phyloP scores from a whole-genome alignment of 208 protist genomes.

The Naegleria lovaniensis region DNA sequence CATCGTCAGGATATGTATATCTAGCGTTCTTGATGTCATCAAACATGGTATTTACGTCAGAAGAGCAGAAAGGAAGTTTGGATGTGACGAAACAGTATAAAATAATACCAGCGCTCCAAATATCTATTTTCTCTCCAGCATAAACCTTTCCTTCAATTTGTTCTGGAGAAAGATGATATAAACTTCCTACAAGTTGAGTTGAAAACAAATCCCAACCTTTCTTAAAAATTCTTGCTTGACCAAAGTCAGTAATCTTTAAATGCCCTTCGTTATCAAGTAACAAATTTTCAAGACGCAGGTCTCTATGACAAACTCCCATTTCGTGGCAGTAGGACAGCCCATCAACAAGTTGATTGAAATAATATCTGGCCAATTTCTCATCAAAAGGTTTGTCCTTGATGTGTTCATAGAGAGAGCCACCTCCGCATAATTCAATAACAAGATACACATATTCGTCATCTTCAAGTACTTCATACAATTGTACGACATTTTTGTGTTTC shows the following conservation, averaged over 20 bases:
- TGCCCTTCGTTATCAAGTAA: constrained; percentile 62
- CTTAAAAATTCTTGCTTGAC: constrained; percentile 58
- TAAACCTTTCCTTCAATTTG: constrained; percentile 32
- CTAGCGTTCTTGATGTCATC: not conserved
- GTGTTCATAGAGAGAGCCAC: constrained; percentile 68
- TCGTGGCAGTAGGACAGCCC: constrained; percentile 71
- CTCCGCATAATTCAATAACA: constrained; percentile 69
- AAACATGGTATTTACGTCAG: constrained; percentile 5
- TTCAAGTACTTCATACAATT: constrained; percentile 69
- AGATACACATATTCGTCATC: constrained; percentile 75
- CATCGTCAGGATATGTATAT: not conserved
- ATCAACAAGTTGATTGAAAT: constrained; percentile 67
- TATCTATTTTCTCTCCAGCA: constrained; percentile 28
- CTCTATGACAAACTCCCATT: constrained; percentile 72
- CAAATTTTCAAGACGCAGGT: constrained; percentile 86
- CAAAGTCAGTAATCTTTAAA: constrained; percentile 82
- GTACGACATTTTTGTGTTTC: constrained; percentile 67
- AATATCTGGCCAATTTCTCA: constrained; percentile 12
- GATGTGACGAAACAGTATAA: constrained; percentile 17
- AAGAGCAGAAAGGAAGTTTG: not conserved
- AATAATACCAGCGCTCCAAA: constrained; percentile 28
- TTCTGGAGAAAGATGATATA: constrained; percentile 31
- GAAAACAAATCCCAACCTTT: constrained; percentile 30
- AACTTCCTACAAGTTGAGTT: constrained; percentile 21
- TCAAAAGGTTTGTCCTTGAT: constrained; percentile 43